Base-by-base conservation (phyloP, 148 eudicot genomes). In the Fallopia convolvulus region DNA sequence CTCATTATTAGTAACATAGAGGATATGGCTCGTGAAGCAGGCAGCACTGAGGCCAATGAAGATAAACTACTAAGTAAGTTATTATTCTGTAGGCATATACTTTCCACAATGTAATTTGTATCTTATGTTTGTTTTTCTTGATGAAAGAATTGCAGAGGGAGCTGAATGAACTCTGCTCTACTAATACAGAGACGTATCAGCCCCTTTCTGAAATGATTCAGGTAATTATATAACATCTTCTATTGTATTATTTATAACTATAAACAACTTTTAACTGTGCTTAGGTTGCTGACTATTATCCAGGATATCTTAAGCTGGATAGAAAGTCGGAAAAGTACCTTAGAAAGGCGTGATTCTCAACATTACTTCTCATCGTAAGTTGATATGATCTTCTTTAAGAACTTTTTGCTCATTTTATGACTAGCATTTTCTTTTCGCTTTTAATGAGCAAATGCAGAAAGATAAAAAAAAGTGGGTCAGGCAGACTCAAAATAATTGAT, bases 1-100 rank as follows among this genome's bases (percentile, higher is more conserved):
- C 78, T 74, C 49, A 50, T 81, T 85, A 84, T 74, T 89, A 95
- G 99, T 81, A 95, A 95, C 74, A 92, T 95, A 81, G 99, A 95
- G 82, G 99, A 95, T 89, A 88, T 92, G 71, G 87, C 93, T 76
- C 97, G 99, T 46, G 97, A 95, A 18, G 97, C 90, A 73, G 97
- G 94, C 76, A 95, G 99, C 72, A 70, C 90, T 74, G 93, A 91
- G 82, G 88, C 85, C 83, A 91, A 92, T 26, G 97, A 91, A 77
- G 97, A 88, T 58, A 82, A 76, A 81, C 79, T 95, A 77, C 82
- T 81, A 70, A 81, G 97, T 95, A 91, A 84, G 99, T 88, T 18
- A 1, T 48, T 48, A 40, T 32, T 20, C 60, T 74, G 68, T 5
- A 42, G 39, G 2, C 17, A 30, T 75, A 52, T 39, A n/a, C 47